phyloP scores from a whole-genome alignment of 257 asterid species.

The Solanum sitiens region DNA sequence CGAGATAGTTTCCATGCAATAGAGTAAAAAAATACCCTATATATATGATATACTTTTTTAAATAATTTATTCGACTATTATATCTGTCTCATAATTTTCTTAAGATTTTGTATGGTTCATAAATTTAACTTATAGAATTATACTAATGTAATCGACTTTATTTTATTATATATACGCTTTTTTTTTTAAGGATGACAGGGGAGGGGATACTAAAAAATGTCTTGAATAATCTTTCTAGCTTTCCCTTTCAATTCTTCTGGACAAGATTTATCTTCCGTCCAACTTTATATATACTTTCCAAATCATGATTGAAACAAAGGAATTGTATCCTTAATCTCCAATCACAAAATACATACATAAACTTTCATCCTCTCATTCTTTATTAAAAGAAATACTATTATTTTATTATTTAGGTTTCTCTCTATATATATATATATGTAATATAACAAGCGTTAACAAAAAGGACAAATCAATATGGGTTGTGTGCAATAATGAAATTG shows the following conservation, averaged over 20 bases:
- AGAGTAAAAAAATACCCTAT: background rate
- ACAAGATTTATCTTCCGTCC: background rate
- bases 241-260: background rate
- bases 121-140: background rate
- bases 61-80: background rate
- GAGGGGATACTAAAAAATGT: background rate
- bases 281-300: background rate
- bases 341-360: background rate
- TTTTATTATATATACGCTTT: background rate
- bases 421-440: background rate
- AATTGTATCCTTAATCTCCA: background rate
- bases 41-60: background rate
- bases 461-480: too few species aligned
- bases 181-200: background rate
- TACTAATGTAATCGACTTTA: background rate
- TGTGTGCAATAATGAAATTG: too few species aligned
- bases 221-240: background rate
- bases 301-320: background rate
- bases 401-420: background rate
- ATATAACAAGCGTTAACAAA: too few species aligned
- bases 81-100: background rate
- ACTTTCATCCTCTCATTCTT: background rate
- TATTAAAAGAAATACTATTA: fast-evolving
- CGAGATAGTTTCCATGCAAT: background rate
- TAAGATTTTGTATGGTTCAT: background rate